Base-by-base conservation (phyloP, 176 grass and related monocot genomes). In the Aegilops longissima region DNA sequence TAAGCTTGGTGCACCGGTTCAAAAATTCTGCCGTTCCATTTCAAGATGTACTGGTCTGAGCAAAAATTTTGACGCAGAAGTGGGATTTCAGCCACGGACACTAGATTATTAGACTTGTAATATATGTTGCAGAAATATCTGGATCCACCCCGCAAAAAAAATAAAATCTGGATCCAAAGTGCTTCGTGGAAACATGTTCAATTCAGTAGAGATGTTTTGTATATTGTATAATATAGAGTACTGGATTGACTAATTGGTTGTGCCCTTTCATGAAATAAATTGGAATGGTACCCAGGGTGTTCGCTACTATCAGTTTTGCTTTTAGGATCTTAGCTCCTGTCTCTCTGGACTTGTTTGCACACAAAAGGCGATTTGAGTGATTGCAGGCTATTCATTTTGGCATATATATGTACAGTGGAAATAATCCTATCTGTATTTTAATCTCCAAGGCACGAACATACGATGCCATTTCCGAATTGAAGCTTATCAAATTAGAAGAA, bases 31-130 rank as follows among this genome's bases (percentile, higher is more conserved):
- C 27, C 30, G 61, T 54, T 80, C 6, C 10, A 71, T 18, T 80
- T 52, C 38, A 76, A 81, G n/a, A 20, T 76, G 75, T 85, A 54
- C 77, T 33, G 24, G 17, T 75, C 10, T 66, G 52, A 81, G 70
- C 5, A 1, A 63, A 70, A 8, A 0, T 91, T 91, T 88, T 91
- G 81, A 85, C 70, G 31, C 61, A 31, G 13, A 77, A 76, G 51
- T 62, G 77, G 63, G 49, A 34, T 38, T 80, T 70, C 61, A 84
- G 76, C 76, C 69, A 87, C 35, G 36, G 29, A 66, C 1, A 83
- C 21, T 74, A 84, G 76, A 61, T 80, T 59, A 79, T 87, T 76
- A 84, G 76, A 38, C 24, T 45, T 10, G 89, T 61, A 87, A 75
- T 76, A 31, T 84, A 75, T 69, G 31, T 39, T 87, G 59, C 89